Evolutionary conservation across 805 yeast genomes (phyloP), one percentile per base, ranked within the genome.

Genomic region (Priceomyces melissophilus): DNA sequence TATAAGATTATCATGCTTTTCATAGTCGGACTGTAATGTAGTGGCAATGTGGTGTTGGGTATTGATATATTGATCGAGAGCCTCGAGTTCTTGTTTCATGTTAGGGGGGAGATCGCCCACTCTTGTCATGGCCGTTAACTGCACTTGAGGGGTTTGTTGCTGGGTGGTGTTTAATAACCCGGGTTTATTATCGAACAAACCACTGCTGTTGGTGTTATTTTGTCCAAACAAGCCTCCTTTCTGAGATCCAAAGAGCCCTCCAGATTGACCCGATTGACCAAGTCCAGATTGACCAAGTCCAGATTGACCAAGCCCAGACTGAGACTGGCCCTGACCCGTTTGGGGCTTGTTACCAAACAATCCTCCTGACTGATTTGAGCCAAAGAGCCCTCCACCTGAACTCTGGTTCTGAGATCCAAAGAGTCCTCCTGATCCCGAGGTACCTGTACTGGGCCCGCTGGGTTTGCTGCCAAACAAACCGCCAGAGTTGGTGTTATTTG

Each of bases 11-110:
- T 74, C 71, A 49, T 86, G 95, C 30, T 78, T 79, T n/a, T 61
- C 63, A 43, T 75, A 70, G 48, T 81, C 84, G 5, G 79, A 73
- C 47, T 81, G 77, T 46, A 86, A 64, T 23, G 79, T 79, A 38
- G 84, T 84, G 2, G 89, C 82, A 39, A 84, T 81, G 37, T 79
- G 73, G 32, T 84, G 84, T 61, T 86, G 95, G 28, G 77, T 76
- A 54, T 82, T 84, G 37, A 86, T 82, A 55, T 82, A 84, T 42
- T 77, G 73, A 59, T 86, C 88, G 42, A 86, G 64, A 47, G 81
- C 80, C 57, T 82, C 85, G 29, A 86, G 65, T 54, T 85, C 87
- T 44, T 67, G 75, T 52, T 83, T 85, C 41, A 81, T 63, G n/a
- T 65, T 74, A n/a, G 78, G 82, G 2, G 93, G 90, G 30, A 86